Conservation (phyloP, 305 asterid species). For the Fraxinus platypoda region DNA sequence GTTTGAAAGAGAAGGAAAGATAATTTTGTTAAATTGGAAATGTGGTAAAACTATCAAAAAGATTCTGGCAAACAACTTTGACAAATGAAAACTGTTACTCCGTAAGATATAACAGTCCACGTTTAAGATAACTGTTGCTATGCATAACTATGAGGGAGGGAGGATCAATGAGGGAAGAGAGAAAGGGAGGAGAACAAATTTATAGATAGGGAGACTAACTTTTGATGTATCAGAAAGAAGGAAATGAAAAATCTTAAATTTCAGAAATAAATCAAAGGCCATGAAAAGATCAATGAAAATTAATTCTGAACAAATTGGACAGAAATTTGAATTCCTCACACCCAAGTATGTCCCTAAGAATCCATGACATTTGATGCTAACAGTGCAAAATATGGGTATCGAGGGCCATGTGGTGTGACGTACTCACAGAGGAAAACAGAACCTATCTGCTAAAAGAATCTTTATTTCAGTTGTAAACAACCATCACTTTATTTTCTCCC, state of each 20-base stretch:
- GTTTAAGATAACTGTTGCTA: neutral
- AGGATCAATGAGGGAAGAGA: neutral
- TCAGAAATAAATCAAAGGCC: neutral
- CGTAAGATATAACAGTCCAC: neutral
- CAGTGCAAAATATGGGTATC: neutral
- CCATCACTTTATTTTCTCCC: neutral
- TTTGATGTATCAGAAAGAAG: neutral
- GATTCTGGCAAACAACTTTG: neutral
- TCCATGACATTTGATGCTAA: neutral
- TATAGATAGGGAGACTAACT: neutral
- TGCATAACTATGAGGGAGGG: neutral
- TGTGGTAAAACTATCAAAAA: neutral
- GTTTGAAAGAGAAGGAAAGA: neutral
- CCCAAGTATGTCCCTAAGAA: neutral
- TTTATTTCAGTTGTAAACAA: neutral
- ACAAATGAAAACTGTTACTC: neutral
- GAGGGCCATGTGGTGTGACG: neutral
- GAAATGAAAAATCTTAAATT: neutral
- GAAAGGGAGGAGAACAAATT: neutral
- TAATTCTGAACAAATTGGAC: too few species aligned
- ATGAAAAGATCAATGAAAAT: neutral
- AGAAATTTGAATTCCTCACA: neutral
- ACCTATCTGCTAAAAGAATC: neutral
- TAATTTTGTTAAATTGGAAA: neutral
- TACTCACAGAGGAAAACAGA: neutral